Evolutionary conservation across 129 eudicot genomes (phyloP).

Genomic region (Deinandra increscens): DNA sequence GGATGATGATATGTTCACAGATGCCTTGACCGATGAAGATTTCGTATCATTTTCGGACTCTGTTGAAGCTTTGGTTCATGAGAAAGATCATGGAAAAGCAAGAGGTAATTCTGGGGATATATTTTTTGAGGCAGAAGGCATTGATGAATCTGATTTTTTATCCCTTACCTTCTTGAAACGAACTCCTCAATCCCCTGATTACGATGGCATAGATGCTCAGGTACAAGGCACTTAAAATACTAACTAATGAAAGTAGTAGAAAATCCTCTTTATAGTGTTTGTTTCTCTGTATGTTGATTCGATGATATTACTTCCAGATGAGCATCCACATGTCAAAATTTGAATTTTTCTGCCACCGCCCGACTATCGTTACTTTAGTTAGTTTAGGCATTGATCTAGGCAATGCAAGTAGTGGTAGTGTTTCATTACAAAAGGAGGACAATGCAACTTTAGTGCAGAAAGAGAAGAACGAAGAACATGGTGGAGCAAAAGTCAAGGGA

Average conservation of each 20-base stretch:
- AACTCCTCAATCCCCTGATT: slow-evolving; percentile 71
- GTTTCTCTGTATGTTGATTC: slow-evolving; percentile 21
- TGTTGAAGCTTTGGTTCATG: slow-evolving; percentile 40
- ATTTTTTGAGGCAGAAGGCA: slow-evolving; percentile 68
- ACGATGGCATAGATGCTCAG: slow-evolving; percentile 88
- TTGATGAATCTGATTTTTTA: slow-evolving; percentile 76
- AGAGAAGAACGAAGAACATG: slow-evolving; percentile 40
- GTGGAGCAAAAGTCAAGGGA: slow-evolving; percentile 61
- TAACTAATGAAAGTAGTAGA: slow-evolving; percentile 5
- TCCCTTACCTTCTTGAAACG: slow-evolving; percentile 66
- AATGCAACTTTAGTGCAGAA: slow-evolving; percentile 38
- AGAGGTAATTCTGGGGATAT: slow-evolving; percentile 50
- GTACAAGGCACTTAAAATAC: slow-evolving; percentile 36
- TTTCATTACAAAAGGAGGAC: slow-evolving; percentile 30
- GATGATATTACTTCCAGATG: slow-evolving; percentile 50
- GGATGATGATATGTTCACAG: slow-evolving; percentile 81
- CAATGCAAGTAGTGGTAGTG: slow-evolving; percentile 36
- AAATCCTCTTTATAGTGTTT: slow-evolving; percentile 4
- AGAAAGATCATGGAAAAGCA: slow-evolving; percentile 45
- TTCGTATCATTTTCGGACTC: slow-evolving; percentile 61
- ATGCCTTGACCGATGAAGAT: slow-evolving; percentile 63
- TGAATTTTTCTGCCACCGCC: slow-evolving; percentile 86
- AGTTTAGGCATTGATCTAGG: slow-evolving; percentile 75
- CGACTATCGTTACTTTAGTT: slow-evolving; percentile 83
- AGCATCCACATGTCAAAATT: slow-evolving; percentile 76